A percentile compares a stretch with the other conserved stretches of the same genome.
Evolutionary conservation across 169 alveolate species (phyloP).

Genomic region (Plasmodium malariae): DNA sequence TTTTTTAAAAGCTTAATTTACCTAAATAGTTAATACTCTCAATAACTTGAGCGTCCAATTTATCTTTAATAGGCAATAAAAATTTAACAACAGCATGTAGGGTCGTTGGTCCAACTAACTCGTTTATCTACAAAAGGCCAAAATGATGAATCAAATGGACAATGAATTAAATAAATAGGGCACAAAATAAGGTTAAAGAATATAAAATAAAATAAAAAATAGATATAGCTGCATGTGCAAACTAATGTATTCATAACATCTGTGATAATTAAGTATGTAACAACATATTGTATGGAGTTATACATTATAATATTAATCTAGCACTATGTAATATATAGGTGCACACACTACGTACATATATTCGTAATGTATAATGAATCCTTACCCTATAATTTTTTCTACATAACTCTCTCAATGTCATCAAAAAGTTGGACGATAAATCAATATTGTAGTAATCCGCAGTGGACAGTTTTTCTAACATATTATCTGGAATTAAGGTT

Average conservation of each 20-base stretch:
- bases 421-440: conserved; percentile 56
- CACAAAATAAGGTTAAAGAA: too few species aligned
- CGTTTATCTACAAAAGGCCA: conserved; percentile 50
- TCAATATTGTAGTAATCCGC: conserved; percentile 73
- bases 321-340: too few species aligned
- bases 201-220: too few species aligned
- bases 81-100: conserved; percentile 50
- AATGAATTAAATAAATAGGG: not conserved
- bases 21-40: conserved; percentile 70
- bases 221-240: too few species aligned
- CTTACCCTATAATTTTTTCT: conserved; percentile 49
- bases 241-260: too few species aligned
- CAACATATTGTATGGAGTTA: too few species aligned
- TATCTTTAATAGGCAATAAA: conserved; percentile 69
- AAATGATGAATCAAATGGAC: not conserved
- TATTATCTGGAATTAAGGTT: conserved; percentile 48
- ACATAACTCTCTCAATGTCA: conserved; percentile 68
- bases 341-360: too few species aligned
- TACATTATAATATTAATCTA: too few species aligned
- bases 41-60: conserved; percentile 67
- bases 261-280: too few species aligned
- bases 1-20: conserved; percentile 36
- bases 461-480: conserved; percentile 65
- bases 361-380: too few species aligned
- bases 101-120: conserved; percentile 41